Evolutionary conservation across 805 yeast genomes (phyloP).

Genomic region (Wickerhamomyces strasburgensis): DNA sequence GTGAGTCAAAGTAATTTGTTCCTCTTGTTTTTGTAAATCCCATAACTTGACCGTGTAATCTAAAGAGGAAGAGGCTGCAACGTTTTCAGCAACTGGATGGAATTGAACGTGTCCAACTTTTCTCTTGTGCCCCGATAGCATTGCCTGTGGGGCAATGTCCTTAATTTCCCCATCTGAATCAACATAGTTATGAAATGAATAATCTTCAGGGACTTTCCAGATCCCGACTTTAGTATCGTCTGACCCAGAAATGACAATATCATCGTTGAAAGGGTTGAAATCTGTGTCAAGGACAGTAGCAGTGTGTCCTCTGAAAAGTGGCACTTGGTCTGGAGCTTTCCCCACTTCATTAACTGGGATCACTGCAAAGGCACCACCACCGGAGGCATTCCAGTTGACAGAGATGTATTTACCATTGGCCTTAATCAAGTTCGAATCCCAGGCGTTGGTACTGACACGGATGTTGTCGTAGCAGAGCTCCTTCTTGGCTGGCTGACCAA

Average conservation of each 20-base stretch:
- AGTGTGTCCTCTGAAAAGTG: constrained; percentile 92
- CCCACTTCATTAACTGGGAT: constrained; percentile 85
- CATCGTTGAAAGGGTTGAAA: constrained; percentile 85
- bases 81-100: constrained; percentile 84
- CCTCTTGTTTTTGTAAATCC: constrained; percentile 76
- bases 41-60: constrained; percentile 91
- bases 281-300: constrained; percentile 95
- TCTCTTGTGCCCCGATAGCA: constrained; percentile 79
- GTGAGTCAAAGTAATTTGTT: constrained; percentile 70
- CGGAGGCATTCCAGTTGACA: constrained; percentile 90
- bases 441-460: constrained; percentile 83
- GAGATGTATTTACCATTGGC: constrained; percentile 82
- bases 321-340: constrained; percentile 88
- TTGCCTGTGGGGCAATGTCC: constrained; percentile 68
- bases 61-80: constrained; percentile 84
- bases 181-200: constrained; percentile 58
- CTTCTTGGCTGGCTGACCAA: constrained; percentile 73
- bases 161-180: constrained; percentile 52
- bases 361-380: constrained; percentile 97
- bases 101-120: constrained; percentile 90
- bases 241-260: constrained; percentile 70
- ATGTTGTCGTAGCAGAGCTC: constrained; percentile 44
- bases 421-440: constrained; percentile 90
- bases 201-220: constrained; percentile 85
- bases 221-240: constrained; percentile 77